Conservation (phyloP, 371 early-diverging fungal genomes). For the Mucor racemosus region DNA sequence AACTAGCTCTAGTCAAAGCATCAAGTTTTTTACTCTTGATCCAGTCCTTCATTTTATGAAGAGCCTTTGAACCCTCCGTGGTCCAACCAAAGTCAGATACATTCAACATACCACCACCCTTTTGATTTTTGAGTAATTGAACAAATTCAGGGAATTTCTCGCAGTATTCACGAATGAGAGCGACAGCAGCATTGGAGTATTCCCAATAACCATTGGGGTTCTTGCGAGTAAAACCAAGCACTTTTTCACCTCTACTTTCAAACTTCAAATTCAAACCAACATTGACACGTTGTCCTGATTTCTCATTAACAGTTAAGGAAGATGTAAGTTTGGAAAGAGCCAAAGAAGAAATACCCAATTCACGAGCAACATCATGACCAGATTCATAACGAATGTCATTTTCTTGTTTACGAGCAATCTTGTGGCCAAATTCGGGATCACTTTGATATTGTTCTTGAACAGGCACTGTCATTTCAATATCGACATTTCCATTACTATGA, state of each 20-base stretch:
- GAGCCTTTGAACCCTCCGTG: conserved; percentile 29
- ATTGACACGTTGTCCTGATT: conserved; percentile 65
- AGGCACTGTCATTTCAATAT: conserved; percentile 55
- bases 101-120: conserved; percentile 38
- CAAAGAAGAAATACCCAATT: conserved; percentile 62
- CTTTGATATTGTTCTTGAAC: conserved; percentile 26
- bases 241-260: conserved; percentile 84
- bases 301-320: conserved; percentile 69
- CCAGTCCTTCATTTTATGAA: conserved; percentile 66
- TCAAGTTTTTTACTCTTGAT: conserved; percentile 65
- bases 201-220: conserved; percentile 79
- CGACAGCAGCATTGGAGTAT: conserved; percentile 78
- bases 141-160: conserved; percentile 77
- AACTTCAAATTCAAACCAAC: conserved; percentile 91
- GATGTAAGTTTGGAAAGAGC: conserved; percentile 86
- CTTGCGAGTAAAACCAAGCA: conserved; percentile 85
- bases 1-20: conserved; percentile 69
- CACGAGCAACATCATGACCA: conserved; percentile 67
- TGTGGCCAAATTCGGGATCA: conserved; percentile 65
- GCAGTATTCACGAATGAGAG: conserved; percentile 74
- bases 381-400: conserved; percentile 62
- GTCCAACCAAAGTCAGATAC: conserved; percentile 41
- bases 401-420: conserved; percentile 50
- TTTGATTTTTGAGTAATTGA: conserved; percentile 55
- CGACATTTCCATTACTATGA: conserved; percentile 53